Percentiles rank a stretch among this genome's conserved stretches.
Evolutionary conservation across 306 rosid genomes (phyloP).

Genomic region (Cucumis cinereus): DNA sequence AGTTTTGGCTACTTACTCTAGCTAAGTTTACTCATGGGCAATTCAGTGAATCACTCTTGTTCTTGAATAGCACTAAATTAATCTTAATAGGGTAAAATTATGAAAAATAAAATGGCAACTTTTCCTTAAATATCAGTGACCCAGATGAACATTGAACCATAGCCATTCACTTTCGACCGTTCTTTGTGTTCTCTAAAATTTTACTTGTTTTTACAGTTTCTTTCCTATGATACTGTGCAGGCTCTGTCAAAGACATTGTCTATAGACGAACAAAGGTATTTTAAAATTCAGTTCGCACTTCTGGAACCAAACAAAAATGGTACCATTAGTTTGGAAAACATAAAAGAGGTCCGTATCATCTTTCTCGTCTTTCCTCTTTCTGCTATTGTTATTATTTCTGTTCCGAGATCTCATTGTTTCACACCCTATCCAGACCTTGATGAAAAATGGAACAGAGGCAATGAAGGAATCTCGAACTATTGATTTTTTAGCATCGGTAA

Average conservation of each 20-base stretch:
- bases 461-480: constrained; percentile 76
- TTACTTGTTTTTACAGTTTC: background rate
- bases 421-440: constrained; percentile 47
- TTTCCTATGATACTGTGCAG: constrained; percentile 31
- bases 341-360: constrained; percentile 64
- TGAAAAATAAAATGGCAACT: background rate
- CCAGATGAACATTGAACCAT: background rate
- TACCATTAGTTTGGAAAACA: constrained; percentile 65
- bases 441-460: constrained; percentile 78
- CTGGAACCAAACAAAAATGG: constrained; percentile 74
- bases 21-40: background rate
- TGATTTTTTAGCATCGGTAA: constrained; percentile 61
- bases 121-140: background rate
- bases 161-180: background rate
- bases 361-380: constrained; percentile 6
- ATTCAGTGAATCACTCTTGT: background rate
- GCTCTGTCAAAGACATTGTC: constrained; percentile 76
- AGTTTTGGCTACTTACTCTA: background rate
- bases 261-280: constrained; percentile 45
- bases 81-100: background rate
- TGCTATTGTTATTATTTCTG: constrained; percentile 4
- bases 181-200: background rate
- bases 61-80: background rate
- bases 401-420: constrained; percentile 15
- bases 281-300: constrained; percentile 60